These are phyloP conservation scores for Lathyrus tuberosus DNA, from an alignment of 306 rosid species.

Conservation along the genomic window DNA sequence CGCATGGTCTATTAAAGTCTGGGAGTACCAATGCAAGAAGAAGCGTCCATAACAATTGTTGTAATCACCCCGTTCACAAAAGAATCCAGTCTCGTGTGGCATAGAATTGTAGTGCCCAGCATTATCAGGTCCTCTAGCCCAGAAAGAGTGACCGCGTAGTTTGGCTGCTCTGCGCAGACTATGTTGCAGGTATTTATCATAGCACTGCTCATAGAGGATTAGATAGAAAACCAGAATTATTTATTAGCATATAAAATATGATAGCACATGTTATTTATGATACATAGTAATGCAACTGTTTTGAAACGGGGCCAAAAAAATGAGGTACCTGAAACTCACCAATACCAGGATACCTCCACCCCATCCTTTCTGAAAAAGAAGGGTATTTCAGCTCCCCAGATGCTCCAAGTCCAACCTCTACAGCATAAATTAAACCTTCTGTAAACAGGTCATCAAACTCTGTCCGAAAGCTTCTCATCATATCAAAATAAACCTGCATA, in stretches of 20 bases:
- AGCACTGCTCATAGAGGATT: conserved; percentile 64
- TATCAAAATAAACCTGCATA: conserved; percentile 88
- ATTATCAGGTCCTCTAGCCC: conserved; percentile 98
- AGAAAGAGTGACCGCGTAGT: conserved; percentile 85
- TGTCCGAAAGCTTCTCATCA: conserved; percentile 95
- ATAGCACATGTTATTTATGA: conserved; percentile 5
- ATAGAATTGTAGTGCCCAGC: conserved; percentile 88
- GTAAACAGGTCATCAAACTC: conserved; percentile 90
- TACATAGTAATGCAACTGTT: conserved; percentile 29
- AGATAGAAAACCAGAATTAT: conserved; percentile 35
- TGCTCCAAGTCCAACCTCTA: conserved; percentile 92
- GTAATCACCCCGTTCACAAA: conserved; percentile 96
- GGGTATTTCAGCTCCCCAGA: conserved; percentile 98
- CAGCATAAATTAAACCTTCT: conserved; percentile 74
- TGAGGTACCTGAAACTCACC: conserved; percentile 99
- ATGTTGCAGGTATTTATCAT: conserved; percentile 84
- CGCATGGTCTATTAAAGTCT: conserved; percentile 76
- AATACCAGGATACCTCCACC: conserved; percentile 98
- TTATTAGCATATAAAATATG: conserved; percentile 21
- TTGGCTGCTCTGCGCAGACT: conserved; percentile 85
- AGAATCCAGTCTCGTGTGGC: conserved; percentile 96
- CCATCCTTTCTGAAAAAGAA: conserved; percentile 87
- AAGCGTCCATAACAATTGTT: conserved; percentile 97
- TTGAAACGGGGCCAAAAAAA: conserved; percentile 30
- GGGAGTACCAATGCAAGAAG: conserved; percentile 96